A percentile compares a stretch with the other conserved stretches of the same genome.
Conservation (phyloP, 495 filamentous ascomycete genomes). For the Staphylotrichum longicolle region DNA sequence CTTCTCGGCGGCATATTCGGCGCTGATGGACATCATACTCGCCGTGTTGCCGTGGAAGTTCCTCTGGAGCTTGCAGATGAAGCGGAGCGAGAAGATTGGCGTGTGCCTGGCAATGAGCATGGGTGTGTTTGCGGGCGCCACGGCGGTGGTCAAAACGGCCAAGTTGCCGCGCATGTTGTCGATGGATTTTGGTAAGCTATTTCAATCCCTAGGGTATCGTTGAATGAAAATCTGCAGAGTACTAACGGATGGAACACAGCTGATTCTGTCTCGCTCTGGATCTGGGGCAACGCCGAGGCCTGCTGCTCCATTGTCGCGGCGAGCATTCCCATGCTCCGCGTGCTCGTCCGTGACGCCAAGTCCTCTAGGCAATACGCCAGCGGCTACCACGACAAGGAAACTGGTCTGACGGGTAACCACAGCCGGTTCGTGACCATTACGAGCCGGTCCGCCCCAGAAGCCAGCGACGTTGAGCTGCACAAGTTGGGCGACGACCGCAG, state of each 20-base stretch:
- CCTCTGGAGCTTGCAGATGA: slow-evolving; percentile 36
- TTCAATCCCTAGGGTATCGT: background rate
- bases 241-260: too few relatives aligned
- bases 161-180: slow-evolving; percentile 18
- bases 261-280: too few relatives aligned
- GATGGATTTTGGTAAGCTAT: slow-evolving; percentile 16
- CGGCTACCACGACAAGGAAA: background rate
- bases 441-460: background rate
- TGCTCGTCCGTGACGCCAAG: background rate
- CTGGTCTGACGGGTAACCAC: background rate
- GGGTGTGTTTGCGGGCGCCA: slow-evolving; percentile 31
- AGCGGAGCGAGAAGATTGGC: slow-evolving; percentile 37
- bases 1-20: slow-evolving; percentile 36
- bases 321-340: background rate
- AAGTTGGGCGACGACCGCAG: slow-evolving; percentile 1
- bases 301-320: too few relatives aligned
- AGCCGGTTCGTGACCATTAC: background rate
- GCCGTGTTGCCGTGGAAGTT: slow-evolving; percentile 38
- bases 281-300: too few relatives aligned
- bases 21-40: slow-evolving; percentile 35
- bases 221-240: too few relatives aligned
- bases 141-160: slow-evolving; percentile 26
- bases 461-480: background rate
- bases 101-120: slow-evolving; percentile 40
- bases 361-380: background rate